A percentile compares a stretch with the other conserved stretches of the same genome.
Conservation (phyloP, 139 green algal genomes). For the Gonium pectorale region DNA sequence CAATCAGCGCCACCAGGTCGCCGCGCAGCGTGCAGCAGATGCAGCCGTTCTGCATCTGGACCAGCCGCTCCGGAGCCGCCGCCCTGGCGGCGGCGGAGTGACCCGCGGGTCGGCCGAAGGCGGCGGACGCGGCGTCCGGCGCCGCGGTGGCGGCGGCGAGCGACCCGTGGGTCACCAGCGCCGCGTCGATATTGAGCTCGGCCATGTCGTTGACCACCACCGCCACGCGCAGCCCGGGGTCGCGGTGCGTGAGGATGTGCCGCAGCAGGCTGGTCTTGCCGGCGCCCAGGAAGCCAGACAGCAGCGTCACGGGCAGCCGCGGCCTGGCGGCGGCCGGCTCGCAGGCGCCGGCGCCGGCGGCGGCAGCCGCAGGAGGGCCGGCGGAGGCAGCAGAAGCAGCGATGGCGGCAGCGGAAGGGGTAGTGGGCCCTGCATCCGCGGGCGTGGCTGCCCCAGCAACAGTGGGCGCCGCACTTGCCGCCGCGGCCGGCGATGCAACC, state of each 20-base stretch:
- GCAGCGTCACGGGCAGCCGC: conserved; percentile 76
- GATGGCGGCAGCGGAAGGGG: too few species aligned
- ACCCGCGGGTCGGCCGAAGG: too few species aligned
- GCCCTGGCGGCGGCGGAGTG: background rate
- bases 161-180: conserved; percentile 60
- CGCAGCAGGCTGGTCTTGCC: conserved; percentile 88
- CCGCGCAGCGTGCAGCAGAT: conserved; percentile 90
- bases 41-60: conserved; percentile 87
- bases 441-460: too few species aligned
- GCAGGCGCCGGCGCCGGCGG: background rate
- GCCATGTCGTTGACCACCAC: conserved; percentile 94
- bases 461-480: background rate
- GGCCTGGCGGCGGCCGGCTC: too few species aligned
- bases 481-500: background rate
- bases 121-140: background rate
- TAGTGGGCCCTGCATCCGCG: background rate
- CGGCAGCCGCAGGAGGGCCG: background rate
- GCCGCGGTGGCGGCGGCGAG: conserved; percentile 25
- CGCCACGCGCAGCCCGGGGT: conserved; percentile 59
- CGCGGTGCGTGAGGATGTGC: conserved; percentile 72
- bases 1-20: conserved; percentile 80
- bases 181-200: conserved; percentile 87
- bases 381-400: background rate
- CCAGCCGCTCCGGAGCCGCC: conserved; percentile 60
- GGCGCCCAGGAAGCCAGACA: conserved; percentile 78